A percentile compares a stretch with the other conserved stretches of the same genome.
These are phyloP conservation scores for Suillus paluster DNA, from an alignment of 768 basidiomycete genomes.

Conservation along the genomic window DNA sequence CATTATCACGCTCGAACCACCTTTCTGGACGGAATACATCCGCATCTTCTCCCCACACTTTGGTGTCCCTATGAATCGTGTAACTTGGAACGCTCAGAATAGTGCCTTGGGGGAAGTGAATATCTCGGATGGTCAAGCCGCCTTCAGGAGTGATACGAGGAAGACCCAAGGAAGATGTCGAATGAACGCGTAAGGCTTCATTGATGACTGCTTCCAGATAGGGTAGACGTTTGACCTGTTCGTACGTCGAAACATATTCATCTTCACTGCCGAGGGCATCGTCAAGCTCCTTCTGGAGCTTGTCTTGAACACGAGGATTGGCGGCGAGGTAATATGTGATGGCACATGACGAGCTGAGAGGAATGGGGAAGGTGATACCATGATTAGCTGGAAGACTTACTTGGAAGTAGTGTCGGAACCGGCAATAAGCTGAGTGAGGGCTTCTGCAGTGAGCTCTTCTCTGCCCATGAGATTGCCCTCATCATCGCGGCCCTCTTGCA, in stretches of 20 bases:
- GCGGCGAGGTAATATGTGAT: conserved; percentile 84
- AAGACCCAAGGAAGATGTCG: conserved; percentile 82
- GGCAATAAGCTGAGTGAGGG: conserved; percentile 83
- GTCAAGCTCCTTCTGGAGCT: conserved; percentile 79
- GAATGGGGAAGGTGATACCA: conserved; percentile 6
- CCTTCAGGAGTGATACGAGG: conserved; percentile 79
- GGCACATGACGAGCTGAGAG: conserved; percentile 81
- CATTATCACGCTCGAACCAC: conserved; percentile 77
- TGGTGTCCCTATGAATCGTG: conserved; percentile 75
- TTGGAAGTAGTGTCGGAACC: conserved; percentile 95
- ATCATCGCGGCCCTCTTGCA: conserved; percentile 78
- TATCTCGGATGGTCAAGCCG: conserved; percentile 59
- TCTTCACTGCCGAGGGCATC: conserved; percentile 59
- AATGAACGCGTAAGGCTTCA: conserved; percentile 84
- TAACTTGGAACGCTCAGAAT: conserved; percentile 82
- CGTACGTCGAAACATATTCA: conserved; percentile 62
- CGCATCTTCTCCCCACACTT: conserved; percentile 79
- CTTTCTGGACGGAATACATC: conserved; percentile 81
- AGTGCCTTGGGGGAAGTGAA: conserved; percentile 74
- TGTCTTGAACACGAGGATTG: conserved; percentile 65
- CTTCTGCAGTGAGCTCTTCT: conserved; percentile 88
- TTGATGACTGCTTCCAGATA: conserved; percentile 89
- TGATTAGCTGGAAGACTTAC: conserved; percentile 42
- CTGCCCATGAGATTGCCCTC: conserved; percentile 79
- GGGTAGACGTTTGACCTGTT: conserved; percentile 72